A percentile compares a stretch with the other conserved stretches of the same genome.
These are phyloP conservation scores for Phoma sp. DNA, from an alignment of 2,329 filamentous ascomycete species.

Conservation along the genomic window DNA sequence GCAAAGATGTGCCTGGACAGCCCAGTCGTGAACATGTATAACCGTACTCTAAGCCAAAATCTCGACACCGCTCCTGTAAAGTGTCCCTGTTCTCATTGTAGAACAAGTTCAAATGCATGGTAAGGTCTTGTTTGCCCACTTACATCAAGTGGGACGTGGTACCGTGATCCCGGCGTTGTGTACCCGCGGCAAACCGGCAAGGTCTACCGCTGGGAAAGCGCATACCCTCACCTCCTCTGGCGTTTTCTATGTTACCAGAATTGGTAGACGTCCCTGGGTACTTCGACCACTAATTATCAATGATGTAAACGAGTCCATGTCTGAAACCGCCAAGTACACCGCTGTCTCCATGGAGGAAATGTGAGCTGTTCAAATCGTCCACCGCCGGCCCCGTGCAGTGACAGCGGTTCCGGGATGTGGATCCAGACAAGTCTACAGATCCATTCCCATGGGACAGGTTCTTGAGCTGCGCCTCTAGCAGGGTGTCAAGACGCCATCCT, in stretches of 20 bases:
- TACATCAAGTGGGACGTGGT: constrained; percentile 18
- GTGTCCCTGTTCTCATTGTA: not conserved
- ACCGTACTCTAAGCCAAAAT: not conserved
- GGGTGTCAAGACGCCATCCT: constrained; percentile 7
- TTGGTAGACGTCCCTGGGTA: constrained; percentile 13
- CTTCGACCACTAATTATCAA: constrained; percentile 15
- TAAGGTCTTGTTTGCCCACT: constrained; percentile 5
- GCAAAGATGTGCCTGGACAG: not conserved
- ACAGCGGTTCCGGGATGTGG: constrained; percentile 22
- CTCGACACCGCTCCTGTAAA: not conserved
- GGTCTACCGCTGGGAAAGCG: constrained; percentile 11
- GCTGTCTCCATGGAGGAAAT: constrained; percentile 25
- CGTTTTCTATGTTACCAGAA: constrained; percentile 23
- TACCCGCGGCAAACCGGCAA: constrained; percentile 32
- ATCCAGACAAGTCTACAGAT: constrained; percentile 20
- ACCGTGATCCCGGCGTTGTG: constrained; percentile 32
- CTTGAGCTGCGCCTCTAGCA: constrained; percentile 26
- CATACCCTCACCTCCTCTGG: constrained; percentile 16
- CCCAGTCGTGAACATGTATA: not conserved
- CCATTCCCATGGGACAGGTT: constrained; percentile 14
- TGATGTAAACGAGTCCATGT: not conserved
- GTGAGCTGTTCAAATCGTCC: constrained; percentile 41
- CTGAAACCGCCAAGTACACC: constrained; percentile 10
- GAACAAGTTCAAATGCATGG: not conserved
- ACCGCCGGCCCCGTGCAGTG: constrained; percentile 38